Evolutionary conservation across 345 rosid genomes (phyloP).

Genomic region (Camelina sativa): DNA sequence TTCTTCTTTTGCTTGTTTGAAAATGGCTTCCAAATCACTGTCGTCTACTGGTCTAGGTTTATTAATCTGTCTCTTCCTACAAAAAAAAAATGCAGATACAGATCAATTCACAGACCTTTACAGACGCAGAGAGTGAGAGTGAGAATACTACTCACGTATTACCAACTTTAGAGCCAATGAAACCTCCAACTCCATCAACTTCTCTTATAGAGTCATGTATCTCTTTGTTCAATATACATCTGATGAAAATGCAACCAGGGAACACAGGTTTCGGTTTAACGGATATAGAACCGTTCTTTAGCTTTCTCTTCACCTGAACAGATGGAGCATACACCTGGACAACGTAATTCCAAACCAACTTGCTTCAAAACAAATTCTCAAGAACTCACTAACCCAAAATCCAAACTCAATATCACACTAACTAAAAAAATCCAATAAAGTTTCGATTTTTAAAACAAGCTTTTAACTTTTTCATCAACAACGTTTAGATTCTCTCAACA

Average conservation of each 20-base stretch:
- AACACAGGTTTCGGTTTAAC: slow-evolving; percentile 67
- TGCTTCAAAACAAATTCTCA: neutral
- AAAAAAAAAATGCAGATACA: slow-evolving; percentile 31
- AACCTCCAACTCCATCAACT: slow-evolving; percentile 76
- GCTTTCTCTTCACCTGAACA: slow-evolving; percentile 63
- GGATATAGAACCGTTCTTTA: slow-evolving; percentile 71
- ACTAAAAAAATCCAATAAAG: neutral
- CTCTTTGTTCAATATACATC: slow-evolving; percentile 82
- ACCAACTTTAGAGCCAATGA: slow-evolving; percentile 82
- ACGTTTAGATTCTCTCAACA: too few relatives aligned
- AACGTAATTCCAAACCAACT: slow-evolving; percentile 12
- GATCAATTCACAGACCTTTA: neutral
- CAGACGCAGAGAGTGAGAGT: neutral
- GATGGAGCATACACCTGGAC: slow-evolving; percentile 82
- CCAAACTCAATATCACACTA: neutral
- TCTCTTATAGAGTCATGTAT: slow-evolving; percentile 76
- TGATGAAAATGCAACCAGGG: slow-evolving; percentile 80
- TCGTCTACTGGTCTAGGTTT: slow-evolving; percentile 78
- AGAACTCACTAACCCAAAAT: neutral
- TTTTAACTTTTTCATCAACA: neutral
- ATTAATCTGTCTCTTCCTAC: slow-evolving; percentile 73
- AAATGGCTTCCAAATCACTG: slow-evolving; percentile 71
- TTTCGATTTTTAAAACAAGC: neutral
- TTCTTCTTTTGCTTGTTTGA: slow-evolving; percentile 74
- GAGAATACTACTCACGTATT: slow-evolving; percentile 60